A percentile compares a stretch with the other conserved stretches of the same genome.
These are phyloP conservation scores for Boletus huronensis DNA, from an alignment of 768 basidiomycete species.

Conservation along the genomic window DNA sequence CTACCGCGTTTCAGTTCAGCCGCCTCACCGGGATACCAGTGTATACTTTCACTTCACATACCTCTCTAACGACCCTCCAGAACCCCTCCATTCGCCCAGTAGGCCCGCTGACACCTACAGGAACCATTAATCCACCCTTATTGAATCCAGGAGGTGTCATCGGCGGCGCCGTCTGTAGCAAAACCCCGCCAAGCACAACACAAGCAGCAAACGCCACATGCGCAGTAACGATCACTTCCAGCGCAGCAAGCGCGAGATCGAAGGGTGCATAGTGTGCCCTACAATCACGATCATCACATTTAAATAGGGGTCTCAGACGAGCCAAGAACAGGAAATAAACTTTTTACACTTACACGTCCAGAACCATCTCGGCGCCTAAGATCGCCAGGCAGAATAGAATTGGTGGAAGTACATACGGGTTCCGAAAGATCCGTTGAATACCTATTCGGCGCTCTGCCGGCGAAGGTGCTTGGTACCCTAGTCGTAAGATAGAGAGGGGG, in stretches of 20 bases:
- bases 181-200: slow-evolving; percentile 75
- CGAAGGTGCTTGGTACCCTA: slow-evolving; percentile 5
- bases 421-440: slow-evolving; percentile 46
- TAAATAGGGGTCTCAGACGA: not conserved
- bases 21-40: not conserved
- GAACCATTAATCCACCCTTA: slow-evolving; percentile 11
- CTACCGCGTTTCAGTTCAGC: slow-evolving; percentile 34
- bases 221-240: slow-evolving; percentile 76
- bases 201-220: slow-evolving; percentile 83
- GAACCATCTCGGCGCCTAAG: slow-evolving; percentile 46
- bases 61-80: slow-evolving; percentile 77
- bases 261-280: slow-evolving; percentile 59
- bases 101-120: slow-evolving; percentile 14
- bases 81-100: slow-evolving; percentile 79
- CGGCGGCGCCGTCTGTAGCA: slow-evolving; percentile 86
- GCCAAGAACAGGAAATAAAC: not conserved
- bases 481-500: slow-evolving; percentile 43
- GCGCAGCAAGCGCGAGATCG: slow-evolving; percentile 82
- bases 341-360: slow-evolving; percentile 53
- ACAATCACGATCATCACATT: not conserved
- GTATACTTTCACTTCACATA: slow-evolving; percentile 32
- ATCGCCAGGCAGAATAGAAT: slow-evolving; percentile 55
- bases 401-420: slow-evolving; percentile 73
- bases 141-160: slow-evolving; percentile 9
- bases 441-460: slow-evolving; percentile 5